Conservation (phyloP, 1,139 yeast genomes). For the Blastobotrys buckinghamii region DNA sequence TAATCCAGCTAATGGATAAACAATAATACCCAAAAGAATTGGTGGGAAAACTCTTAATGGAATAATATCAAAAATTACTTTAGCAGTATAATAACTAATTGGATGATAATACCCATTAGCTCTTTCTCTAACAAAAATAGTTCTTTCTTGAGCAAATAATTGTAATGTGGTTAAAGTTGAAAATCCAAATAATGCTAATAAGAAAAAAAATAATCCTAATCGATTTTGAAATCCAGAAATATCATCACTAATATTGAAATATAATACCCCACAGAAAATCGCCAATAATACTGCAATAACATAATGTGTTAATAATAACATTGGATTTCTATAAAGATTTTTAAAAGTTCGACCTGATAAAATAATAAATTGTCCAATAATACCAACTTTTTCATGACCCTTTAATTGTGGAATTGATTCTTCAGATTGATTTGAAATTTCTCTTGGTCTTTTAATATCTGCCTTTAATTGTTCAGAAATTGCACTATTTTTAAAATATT, state of each 20-base stretch:
- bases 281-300: slow-evolving; percentile 72
- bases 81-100: slow-evolving; percentile 73
- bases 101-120: slow-evolving; percentile 93
- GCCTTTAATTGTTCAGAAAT: slow-evolving; percentile 44
- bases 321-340: slow-evolving; percentile 88
- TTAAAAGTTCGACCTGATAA: slow-evolving; percentile 84
- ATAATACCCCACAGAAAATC: slow-evolving; percentile 75
- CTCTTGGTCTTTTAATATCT: slow-evolving; percentile 37
- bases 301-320: slow-evolving; percentile 75
- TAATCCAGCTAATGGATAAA: slow-evolving; percentile 90
- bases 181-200: slow-evolving; percentile 87
- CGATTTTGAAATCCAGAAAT: slow-evolving; percentile 96
- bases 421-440: slow-evolving; percentile 22
- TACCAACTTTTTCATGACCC: slow-evolving; percentile 45
- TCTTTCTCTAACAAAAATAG: slow-evolving; percentile 84
- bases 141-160: slow-evolving; percentile 80
- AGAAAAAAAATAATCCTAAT: slow-evolving; percentile 83
- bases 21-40: slow-evolving; percentile 65
- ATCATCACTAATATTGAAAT: slow-evolving; percentile 77
- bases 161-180: slow-evolving; percentile 87
- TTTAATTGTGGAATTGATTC: slow-evolving; percentile 12
- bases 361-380: slow-evolving; percentile 58
- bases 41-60: slow-evolving; percentile 93
- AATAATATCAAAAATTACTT: slow-evolving; percentile 79
- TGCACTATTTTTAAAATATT: slow-evolving; percentile 45